phyloP scores from a whole-genome alignment of 805 yeast genomes.

The Kurtzmaniella fragi region DNA sequence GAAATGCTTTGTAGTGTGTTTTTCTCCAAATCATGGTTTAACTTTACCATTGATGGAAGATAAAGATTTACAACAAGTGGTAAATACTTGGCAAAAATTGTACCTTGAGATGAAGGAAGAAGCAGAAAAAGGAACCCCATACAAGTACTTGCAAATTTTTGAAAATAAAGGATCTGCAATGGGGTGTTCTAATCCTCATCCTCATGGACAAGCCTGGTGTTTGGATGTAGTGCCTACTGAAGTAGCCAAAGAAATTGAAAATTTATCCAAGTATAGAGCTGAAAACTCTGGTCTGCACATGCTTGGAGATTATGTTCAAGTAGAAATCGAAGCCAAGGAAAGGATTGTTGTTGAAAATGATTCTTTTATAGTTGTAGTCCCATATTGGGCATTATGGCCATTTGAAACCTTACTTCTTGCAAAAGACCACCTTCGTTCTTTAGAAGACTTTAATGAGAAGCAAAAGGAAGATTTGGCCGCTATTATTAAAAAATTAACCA shows the following conservation, averaged over 20 bases:
- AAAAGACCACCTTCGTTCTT: constrained; percentile 47
- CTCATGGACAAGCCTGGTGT: constrained; percentile 83
- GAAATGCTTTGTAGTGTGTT: constrained; percentile 66
- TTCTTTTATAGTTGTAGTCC: constrained; percentile 62
- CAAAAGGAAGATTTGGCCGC: constrained; percentile 49
- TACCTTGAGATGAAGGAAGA: constrained; percentile 39
- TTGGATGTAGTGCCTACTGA: constrained; percentile 61
- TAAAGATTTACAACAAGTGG: constrained; percentile 42
- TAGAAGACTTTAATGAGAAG: constrained; percentile 40
- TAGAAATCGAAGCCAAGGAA: constrained; percentile 46
- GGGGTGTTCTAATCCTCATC: constrained; percentile 83
- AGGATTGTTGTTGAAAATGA: constrained; percentile 59
- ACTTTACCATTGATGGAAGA: constrained; percentile 59
- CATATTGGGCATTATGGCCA: constrained; percentile 84
- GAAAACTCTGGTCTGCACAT: constrained; percentile 42
- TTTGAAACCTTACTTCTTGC: constrained; percentile 64
- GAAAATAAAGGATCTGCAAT: constrained; percentile 76
- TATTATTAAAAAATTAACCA: constrained; percentile 43
- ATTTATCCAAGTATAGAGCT: constrained; percentile 43
- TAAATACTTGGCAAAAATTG: constrained; percentile 55
- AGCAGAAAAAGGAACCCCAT: constrained; percentile 38
- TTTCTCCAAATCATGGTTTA: constrained; percentile 62
- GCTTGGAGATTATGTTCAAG: constrained; percentile 56
- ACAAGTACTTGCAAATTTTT: constrained; percentile 61
- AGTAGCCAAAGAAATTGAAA: constrained; percentile 51